These are phyloP conservation scores for Colletotrichum sp. DNA, from an alignment of 2,329 filamentous ascomycete genomes.

Conservation along the genomic window DNA sequence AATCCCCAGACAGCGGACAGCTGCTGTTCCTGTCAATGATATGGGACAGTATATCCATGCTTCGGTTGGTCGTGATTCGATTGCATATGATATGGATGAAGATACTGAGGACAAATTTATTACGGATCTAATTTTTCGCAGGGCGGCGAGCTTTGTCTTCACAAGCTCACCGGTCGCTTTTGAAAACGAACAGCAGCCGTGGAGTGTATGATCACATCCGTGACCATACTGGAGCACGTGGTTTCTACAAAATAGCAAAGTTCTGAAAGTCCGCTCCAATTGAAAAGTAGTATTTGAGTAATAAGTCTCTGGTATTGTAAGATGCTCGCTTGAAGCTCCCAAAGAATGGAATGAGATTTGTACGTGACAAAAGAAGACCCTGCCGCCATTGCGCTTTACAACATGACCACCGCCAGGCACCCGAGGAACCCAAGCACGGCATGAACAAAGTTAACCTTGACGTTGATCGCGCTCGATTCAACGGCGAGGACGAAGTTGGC, in stretches of 20 bases:
- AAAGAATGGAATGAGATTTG: not conserved
- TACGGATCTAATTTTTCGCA: too few relatives aligned
- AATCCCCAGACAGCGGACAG: accelerated
- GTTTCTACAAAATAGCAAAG: accelerated
- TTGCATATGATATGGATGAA: too few relatives aligned
- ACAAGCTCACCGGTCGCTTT: too few relatives aligned
- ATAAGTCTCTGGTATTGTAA: not conserved
- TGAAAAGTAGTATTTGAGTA: not conserved
- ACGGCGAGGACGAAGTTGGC: slow-evolving; percentile 27
- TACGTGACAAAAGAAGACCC: not conserved
- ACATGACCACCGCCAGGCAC: slow-evolving; percentile 17
- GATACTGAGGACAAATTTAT: too few relatives aligned
- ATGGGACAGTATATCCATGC: accelerated
- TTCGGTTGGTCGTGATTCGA: too few relatives aligned
- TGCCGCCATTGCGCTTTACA: not conserved
- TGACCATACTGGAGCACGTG: too few relatives aligned
- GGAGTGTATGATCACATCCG: accelerated
- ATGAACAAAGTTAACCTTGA: slow-evolving; percentile 19
- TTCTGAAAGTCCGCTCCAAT: not conserved
- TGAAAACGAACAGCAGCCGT: accelerated
- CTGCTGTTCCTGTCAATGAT: accelerated
- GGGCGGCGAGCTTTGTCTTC: too few relatives aligned
- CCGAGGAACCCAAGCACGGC: slow-evolving; percentile 24
- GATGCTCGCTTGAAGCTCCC: not conserved
- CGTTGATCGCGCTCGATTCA: slow-evolving; percentile 22